phyloP scores from a whole-genome alignment of 306 rosid species.

The Leucaena leucocephala region DNA sequence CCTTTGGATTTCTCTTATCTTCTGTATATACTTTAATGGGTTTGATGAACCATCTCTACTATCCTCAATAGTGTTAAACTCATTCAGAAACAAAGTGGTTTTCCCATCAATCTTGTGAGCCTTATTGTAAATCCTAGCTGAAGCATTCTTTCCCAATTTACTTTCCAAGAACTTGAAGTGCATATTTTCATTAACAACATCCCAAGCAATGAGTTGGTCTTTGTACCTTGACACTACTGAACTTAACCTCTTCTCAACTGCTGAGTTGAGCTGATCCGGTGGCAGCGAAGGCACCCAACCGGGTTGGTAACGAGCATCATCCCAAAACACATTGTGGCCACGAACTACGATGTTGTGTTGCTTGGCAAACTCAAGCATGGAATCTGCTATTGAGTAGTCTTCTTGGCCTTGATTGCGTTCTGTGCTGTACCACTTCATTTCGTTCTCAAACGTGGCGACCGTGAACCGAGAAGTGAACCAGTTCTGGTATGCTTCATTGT shows the following conservation, averaged over 20 bases:
- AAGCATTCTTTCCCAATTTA: constrained; percentile 46
- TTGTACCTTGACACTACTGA: constrained; percentile 60
- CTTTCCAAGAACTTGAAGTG: constrained; percentile 61
- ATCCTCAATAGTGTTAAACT: constrained; percentile 71
- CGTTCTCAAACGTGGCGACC: constrained; percentile 65
- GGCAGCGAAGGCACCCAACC: constrained; percentile 63
- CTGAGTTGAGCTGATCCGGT: constrained; percentile 30
- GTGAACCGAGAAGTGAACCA: constrained; percentile 75
- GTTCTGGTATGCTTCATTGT: constrained; percentile 50
- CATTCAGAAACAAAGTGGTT: constrained; percentile 66
- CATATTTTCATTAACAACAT: constrained; percentile 77
- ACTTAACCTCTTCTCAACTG: constrained; percentile 43
- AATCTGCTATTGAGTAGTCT: constrained; percentile 55
- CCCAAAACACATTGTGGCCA: constrained; percentile 81
- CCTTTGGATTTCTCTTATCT: constrained; percentile 47
- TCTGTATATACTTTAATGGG: constrained; percentile 58
- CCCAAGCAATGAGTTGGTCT: constrained; percentile 74
- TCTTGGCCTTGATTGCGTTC: constrained; percentile 46
- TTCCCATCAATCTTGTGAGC: constrained; percentile 48
- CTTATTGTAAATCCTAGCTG: constrained; percentile 42
- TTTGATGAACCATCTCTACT: constrained; percentile 39
- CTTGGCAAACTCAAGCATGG: constrained; percentile 60
- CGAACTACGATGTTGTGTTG: constrained; percentile 52
- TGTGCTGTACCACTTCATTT: constrained; percentile 83
- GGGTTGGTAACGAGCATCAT: constrained; percentile 52